Conservation (phyloP, 176 grass and related monocot species). For the Cenchrus fungigraminus region DNA sequence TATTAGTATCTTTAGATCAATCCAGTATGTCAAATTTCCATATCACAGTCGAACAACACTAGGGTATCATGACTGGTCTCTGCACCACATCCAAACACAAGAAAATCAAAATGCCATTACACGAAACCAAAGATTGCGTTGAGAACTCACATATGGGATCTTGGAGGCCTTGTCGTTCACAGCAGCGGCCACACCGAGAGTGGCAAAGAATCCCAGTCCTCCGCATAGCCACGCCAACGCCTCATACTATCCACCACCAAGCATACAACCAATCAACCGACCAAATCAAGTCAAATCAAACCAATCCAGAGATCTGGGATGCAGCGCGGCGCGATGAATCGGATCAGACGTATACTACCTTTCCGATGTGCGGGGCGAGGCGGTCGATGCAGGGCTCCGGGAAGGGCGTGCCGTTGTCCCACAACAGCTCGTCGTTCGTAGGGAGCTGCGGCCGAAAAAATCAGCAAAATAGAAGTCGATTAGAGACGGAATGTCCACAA, state of each 20-base stretch:
- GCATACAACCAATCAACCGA: neutral
- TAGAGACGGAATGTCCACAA: neutral
- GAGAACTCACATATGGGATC: slow-evolving; percentile 81
- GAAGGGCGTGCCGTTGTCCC: slow-evolving; percentile 96
- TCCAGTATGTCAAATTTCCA: too few relatives aligned
- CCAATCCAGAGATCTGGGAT: neutral
- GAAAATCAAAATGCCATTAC: slow-evolving; percentile 5
- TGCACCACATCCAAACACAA: neutral
- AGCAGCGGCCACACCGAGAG: slow-evolving; percentile 57
- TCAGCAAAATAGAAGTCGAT: slow-evolving; percentile 23
- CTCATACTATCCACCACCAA: slow-evolving; percentile 65
- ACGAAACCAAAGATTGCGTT: neutral
- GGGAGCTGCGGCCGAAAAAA: slow-evolving; percentile 57
- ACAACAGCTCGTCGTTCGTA: slow-evolving; percentile 73
- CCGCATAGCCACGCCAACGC: slow-evolving; percentile 93
- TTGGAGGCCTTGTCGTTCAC: slow-evolving; percentile 95
- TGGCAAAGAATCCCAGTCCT: slow-evolving; percentile 79
- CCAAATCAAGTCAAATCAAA: slow-evolving; percentile 43
- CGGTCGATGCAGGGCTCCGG: slow-evolving; percentile 96
- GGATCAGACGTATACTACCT: slow-evolving; percentile 54
- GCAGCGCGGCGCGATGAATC: neutral
- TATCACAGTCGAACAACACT: too few relatives aligned
- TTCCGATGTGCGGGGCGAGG: slow-evolving; percentile 87
- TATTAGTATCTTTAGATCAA: too few relatives aligned
- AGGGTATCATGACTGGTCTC: neutral